phyloP scores from a whole-genome alignment of 2,329 filamentous ascomycete species.

The Scytalidium lignicola region DNA sequence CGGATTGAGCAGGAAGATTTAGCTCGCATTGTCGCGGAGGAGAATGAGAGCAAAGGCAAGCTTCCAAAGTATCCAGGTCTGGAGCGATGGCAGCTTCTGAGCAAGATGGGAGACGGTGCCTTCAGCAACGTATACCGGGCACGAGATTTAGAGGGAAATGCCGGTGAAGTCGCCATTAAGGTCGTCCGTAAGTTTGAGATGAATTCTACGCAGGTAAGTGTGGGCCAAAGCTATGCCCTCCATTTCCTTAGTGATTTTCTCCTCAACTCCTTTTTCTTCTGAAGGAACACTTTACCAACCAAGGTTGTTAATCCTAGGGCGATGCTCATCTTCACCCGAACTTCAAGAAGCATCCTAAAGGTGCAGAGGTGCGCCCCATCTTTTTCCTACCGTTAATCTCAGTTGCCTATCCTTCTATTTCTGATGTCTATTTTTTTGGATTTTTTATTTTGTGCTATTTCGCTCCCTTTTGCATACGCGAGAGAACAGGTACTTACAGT shows the following conservation, averaged over 20 bases:
- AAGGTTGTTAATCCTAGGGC: conserved; percentile 58
- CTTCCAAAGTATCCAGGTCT: conserved; percentile 82
- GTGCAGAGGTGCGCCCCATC: conserved; percentile 81
- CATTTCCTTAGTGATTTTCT: conserved; percentile 27
- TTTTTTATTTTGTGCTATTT: conserved; percentile 25
- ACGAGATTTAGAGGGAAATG: conserved; percentile 64
- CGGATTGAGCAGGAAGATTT: conserved; percentile 63
- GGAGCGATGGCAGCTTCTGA: conserved; percentile 78
- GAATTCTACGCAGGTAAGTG: conserved; percentile 95
- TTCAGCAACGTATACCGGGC: conserved; percentile 99
- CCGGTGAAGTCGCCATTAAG: conserved; percentile 89
- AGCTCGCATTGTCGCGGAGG: conserved; percentile 83
- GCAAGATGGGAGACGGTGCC: conserved; percentile 98
- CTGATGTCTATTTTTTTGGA: neutral
- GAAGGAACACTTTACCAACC: conserved; percentile 48
- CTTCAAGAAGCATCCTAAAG: conserved; percentile 91
- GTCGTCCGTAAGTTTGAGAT: conserved; percentile 99
- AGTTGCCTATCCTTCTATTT: neutral
- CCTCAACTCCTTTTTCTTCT: conserved; percentile 19
- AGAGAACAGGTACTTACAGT: conserved; percentile 10
- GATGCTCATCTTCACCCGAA: conserved; percentile 91
- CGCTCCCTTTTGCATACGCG: conserved; percentile 6
- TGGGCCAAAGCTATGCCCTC: conserved; percentile 10
- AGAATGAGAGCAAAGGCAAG: conserved; percentile 79
- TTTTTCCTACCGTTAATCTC: conserved; percentile 26